Conservation (phyloP, 2,329 filamentous ascomycete genomes). For the Xylaria arbuscula region DNA sequence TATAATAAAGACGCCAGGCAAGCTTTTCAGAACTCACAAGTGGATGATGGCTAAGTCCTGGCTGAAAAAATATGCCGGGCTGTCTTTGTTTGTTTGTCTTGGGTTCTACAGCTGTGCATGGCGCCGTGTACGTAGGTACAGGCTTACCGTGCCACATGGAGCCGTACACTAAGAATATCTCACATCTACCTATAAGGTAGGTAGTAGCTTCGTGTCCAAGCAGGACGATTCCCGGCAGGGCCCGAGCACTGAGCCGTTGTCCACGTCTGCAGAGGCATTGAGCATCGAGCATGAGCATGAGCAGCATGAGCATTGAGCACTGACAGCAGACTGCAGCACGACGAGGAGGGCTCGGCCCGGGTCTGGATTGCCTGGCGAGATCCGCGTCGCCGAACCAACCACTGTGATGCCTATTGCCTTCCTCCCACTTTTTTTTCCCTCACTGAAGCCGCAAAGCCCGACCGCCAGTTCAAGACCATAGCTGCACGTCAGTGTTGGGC, state of each 20-base stretch:
- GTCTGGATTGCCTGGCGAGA: conserved; percentile 22
- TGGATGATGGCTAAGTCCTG: no score
- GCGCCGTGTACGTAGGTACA: background rate
- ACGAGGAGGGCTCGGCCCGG: conserved; percentile 21
- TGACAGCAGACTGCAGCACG: conserved; percentile 27
- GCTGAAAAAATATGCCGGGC: background rate
- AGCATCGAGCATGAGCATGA: background rate
- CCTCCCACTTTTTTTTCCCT: conserved; percentile 34
- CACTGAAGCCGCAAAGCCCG: conserved; percentile 33
- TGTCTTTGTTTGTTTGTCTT: background rate
- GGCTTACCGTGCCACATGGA: background rate
- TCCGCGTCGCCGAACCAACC: conserved; percentile 33
- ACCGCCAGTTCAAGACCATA: conserved; percentile 36
- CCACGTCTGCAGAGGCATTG: conserved; percentile 29
- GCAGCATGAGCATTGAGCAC: conserved; percentile 1
- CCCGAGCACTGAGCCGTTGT: conserved; percentile 18
- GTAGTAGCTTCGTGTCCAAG: background rate
- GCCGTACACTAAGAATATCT: background rate
- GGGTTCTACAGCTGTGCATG: background rate
- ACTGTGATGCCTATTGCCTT: background rate
- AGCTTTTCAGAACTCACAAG: no score
- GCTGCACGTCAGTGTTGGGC: conserved; percentile 36
- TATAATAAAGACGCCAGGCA: background rate
- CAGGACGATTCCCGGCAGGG: conserved; percentile 5
- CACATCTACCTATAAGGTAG: background rate